Percentiles rank a stretch among this genome's conserved stretches.
phyloP scores from a whole-genome alignment of 2,329 filamentous ascomycete genomes.

The Fusarium goolgardi region DNA sequence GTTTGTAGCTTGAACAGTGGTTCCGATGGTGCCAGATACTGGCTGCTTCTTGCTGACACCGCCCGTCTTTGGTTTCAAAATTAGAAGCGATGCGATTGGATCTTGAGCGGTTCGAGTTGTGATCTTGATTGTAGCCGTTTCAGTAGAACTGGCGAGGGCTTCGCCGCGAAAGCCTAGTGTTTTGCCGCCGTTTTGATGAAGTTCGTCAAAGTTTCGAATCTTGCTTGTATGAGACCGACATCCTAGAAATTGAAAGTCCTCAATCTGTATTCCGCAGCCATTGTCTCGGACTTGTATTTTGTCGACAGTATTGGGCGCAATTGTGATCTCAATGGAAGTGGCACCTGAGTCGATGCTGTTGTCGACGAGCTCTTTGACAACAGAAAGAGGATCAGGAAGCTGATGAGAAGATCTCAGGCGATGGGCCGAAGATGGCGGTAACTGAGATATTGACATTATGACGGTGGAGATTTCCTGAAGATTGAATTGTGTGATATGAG shows the following conservation, averaged over 20 bases:
- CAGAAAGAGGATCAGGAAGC: slow-evolving; percentile 67
- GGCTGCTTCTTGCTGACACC: slow-evolving; percentile 49
- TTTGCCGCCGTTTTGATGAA: slow-evolving; percentile 65
- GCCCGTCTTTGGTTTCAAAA: slow-evolving; percentile 53
- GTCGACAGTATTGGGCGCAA: slow-evolving; percentile 75
- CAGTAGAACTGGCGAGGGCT: slow-evolving; percentile 74
- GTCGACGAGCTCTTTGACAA: slow-evolving; percentile 82
- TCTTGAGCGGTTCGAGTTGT: slow-evolving; percentile 74
- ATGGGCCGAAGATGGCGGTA: slow-evolving; percentile 62
- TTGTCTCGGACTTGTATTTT: slow-evolving; percentile 78
- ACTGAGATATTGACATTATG: slow-evolving; percentile 62
- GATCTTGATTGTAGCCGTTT: slow-evolving; percentile 68
- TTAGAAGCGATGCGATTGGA: slow-evolving; percentile 64
- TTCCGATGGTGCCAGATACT: slow-evolving; percentile 71
- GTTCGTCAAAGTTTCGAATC: slow-evolving; percentile 71
- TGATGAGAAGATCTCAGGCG: slow-evolving; percentile 71
- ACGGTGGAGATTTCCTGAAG: slow-evolving; percentile 11
- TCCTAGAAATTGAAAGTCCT: slow-evolving; percentile 72
- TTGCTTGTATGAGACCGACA: slow-evolving; percentile 80
- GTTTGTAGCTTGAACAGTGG: slow-evolving; percentile 70
- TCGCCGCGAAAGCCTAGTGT: slow-evolving; percentile 82
- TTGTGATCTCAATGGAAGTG: slow-evolving; percentile 71
- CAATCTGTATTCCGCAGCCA: slow-evolving; percentile 73
- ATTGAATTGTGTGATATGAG: slow-evolving; percentile 23
- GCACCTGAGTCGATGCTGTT: slow-evolving; percentile 80